A percentile compares a stretch with the other conserved stretches of the same genome.
phyloP scores from a whole-genome alignment of 257 asterid species.

The Capsicum chinense region DNA sequence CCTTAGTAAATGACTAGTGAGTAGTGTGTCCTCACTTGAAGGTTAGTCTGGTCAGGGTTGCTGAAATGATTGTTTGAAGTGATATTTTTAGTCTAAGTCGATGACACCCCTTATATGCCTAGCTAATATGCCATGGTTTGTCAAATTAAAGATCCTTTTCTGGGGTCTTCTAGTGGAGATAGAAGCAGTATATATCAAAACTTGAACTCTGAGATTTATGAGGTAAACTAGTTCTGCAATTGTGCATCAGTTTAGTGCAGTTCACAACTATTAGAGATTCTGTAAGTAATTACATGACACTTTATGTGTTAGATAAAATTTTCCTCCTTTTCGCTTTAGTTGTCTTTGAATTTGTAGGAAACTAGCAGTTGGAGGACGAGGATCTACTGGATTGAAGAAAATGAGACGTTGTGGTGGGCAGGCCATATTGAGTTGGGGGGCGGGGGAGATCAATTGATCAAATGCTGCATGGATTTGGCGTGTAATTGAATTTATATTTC shows the following conservation, averaged over 20 bases:
- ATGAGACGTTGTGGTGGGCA: background rate
- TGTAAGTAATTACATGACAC: background rate
- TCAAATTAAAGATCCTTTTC: too few relatives aligned
- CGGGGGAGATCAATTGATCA: background rate
- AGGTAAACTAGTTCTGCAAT: too few relatives aligned
- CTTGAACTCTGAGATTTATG: too few relatives aligned
- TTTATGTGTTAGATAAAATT: background rate
- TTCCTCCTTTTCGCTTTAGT: background rate
- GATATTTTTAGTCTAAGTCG: background rate
- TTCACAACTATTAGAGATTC: background rate
- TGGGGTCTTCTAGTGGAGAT: too few relatives aligned
- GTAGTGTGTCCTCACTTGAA: background rate
- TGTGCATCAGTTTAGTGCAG: background rate
- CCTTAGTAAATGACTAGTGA: too few relatives aligned
- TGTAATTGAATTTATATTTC: background rate
- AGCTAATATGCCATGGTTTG: background rate
- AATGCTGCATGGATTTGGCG: conserved; percentile 16
- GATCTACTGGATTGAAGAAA: background rate
- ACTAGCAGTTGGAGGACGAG: background rate
- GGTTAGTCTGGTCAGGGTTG: background rate
- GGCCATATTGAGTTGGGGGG: background rate
- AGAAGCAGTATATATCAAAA: too few relatives aligned
- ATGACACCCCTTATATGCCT: background rate
- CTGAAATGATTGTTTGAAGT: background rate
- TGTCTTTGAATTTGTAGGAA: background rate